Evolutionary conservation across 1,139 yeast species (phyloP), one percentile per base, ranked within the genome.

Genomic region (Saccharomycopsis hybrid): DNA sequence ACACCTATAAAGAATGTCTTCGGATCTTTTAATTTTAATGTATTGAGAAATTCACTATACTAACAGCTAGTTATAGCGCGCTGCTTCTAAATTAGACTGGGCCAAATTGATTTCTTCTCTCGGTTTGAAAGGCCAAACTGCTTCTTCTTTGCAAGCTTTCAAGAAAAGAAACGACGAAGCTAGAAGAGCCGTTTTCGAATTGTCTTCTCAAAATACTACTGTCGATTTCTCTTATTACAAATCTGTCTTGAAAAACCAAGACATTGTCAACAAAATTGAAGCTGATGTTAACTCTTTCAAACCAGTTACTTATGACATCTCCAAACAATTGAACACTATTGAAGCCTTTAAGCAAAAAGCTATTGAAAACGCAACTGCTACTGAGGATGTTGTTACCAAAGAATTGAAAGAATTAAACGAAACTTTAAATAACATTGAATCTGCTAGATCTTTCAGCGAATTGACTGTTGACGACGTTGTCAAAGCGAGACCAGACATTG

Each of bases 121-220:
- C 66, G 96, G 97, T 55, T 79, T 92, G 68, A 82, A 96, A 56
- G 98, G 98, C 56, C 73, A 84, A 66, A 92, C 98, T 58, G 95
- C 96, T 56, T 68, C 87, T 53, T 80, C 95, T 44, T 77, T 92
- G 67, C 79, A 92, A 53, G 79, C 95, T 42, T 92, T 92, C 85
- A 92, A 90, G 76, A 92, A 94, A 85, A 86, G 99, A 79, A 85
- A 88, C 71, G 97, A 92, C 64, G 98, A 92, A 68, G 97, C 98
- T 61, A 85, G 89, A 75, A 85, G 88, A 73, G 78, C 78, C 65
- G 73, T 85, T 62, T 71, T 76, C 60, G 82, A 81, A 56, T 77
- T 90, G 62, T 74, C 80, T 65, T 73, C 77, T 61, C 92, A 86
- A 71, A 71, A 88, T 57, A 76, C 87, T 55, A 75, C 74, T 43